These are phyloP conservation scores for Xylaria telfairii DNA, from an alignment of 495 filamentous ascomycete species.

Conservation along the genomic window DNA sequence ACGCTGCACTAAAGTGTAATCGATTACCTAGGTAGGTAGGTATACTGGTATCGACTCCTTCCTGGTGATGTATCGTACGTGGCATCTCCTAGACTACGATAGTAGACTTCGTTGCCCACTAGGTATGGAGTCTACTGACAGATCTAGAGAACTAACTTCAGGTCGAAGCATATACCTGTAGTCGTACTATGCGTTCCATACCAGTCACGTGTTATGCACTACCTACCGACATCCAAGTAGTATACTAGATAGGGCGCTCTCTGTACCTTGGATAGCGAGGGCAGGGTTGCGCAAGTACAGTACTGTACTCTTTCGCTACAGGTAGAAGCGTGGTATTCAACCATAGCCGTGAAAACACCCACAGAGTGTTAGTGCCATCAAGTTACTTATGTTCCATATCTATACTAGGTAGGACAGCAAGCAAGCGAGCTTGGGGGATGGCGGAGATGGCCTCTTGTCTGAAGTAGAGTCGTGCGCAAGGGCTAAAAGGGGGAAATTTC, in stretches of 20 bases:
- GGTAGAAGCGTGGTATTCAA: neutral
- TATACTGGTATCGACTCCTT: too few species aligned
- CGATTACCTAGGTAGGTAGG: too few species aligned
- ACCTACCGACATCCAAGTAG: too few species aligned
- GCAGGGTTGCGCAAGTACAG: neutral
- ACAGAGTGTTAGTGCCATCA: neutral
- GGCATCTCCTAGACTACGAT: too few species aligned
- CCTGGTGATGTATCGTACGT: too few species aligned
- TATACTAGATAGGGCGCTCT: constrained; percentile 6
- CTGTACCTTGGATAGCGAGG: constrained; percentile 4
- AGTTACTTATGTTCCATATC: neutral
- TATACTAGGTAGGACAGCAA: neutral
- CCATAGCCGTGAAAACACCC: neutral
- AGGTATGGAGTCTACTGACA: too few species aligned
- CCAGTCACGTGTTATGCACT: constrained; percentile 7
- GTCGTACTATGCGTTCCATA: neutral
- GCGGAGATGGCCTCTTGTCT: constrained; percentile 1
- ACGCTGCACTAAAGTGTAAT: too few species aligned
- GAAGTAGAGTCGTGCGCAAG: constrained; percentile 2
- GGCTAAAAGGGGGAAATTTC: constrained; percentile 20
- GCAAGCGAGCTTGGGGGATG: neutral
- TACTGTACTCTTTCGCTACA: too few species aligned
- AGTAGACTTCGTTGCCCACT: too few species aligned
- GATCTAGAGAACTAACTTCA: too few species aligned
- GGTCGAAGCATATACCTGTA: too few species aligned